Conservation (phyloP, 2,329 filamentous ascomycete genomes). For the Apiospora hydei region DNA sequence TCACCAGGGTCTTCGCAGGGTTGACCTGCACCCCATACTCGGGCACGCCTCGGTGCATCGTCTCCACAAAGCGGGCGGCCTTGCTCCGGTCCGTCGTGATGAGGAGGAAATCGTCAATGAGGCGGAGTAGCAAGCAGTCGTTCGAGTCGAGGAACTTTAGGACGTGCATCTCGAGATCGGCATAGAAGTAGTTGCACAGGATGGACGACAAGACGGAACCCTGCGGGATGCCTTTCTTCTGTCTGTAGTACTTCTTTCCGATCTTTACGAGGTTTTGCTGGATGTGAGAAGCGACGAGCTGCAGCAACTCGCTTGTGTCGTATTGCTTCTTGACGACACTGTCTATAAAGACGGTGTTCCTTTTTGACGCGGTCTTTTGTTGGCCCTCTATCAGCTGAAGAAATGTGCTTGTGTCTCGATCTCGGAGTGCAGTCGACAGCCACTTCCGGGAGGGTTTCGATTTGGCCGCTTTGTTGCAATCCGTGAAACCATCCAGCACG, state of each 20-base stretch:
- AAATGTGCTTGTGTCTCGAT: slow-evolving; percentile 52
- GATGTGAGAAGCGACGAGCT: slow-evolving; percentile 82
- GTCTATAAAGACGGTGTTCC: slow-evolving; percentile 81
- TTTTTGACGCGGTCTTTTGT: slow-evolving; percentile 52
- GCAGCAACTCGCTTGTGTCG: slow-evolving; percentile 66
- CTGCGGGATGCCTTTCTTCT: slow-evolving; percentile 90
- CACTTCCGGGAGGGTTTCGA: slow-evolving; percentile 57
- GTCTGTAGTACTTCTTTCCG: slow-evolving; percentile 86
- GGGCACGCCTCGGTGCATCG: slow-evolving; percentile 81
- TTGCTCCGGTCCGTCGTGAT: slow-evolving; percentile 75
- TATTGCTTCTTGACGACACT: slow-evolving; percentile 65
- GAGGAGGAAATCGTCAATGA: slow-evolving; percentile 93
- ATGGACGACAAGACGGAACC: slow-evolving; percentile 87
- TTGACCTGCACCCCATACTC: slow-evolving; percentile 84
- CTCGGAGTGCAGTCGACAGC: slow-evolving; percentile 57
- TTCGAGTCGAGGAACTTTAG: slow-evolving; percentile 69
- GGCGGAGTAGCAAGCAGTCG: slow-evolving; percentile 74
- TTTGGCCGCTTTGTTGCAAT: slow-evolving; percentile 30
- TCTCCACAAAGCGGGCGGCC: slow-evolving; percentile 75
- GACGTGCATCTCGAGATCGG: slow-evolving; percentile 76
- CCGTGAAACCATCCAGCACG: slow-evolving; percentile 47
- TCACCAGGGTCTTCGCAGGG: slow-evolving; percentile 79
- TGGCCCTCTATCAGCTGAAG: slow-evolving; percentile 51
- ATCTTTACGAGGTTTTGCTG: slow-evolving; percentile 85
- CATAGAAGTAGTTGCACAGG: slow-evolving; percentile 96